These are phyloP conservation scores for Microstroma glucosiphilum DNA, from an alignment of 1,284 basidiomycete species.

Conservation along the genomic window DNA sequence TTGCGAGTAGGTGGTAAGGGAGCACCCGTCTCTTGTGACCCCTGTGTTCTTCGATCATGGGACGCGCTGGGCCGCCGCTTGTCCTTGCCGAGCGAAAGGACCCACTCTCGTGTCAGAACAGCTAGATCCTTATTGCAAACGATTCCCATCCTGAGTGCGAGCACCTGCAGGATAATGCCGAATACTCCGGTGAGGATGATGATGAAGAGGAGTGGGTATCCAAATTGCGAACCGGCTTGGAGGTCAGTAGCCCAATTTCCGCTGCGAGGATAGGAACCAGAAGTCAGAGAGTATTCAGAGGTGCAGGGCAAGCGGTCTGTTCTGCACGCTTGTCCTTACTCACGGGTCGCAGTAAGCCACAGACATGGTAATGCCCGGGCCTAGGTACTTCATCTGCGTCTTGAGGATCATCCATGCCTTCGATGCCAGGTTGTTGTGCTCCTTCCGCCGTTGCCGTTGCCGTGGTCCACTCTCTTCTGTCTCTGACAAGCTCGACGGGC, in stretches of 20 bases:
- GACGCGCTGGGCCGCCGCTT: not conserved
- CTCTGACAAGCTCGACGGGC: no score
- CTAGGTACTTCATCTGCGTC: constrained; percentile 3
- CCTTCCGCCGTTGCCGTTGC: no score
- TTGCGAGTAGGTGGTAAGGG: not conserved
- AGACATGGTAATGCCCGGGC: constrained; percentile 10
- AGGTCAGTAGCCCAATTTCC: constrained; percentile 50
- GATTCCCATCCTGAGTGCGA: constrained; percentile 56
- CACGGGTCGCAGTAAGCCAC: constrained; percentile 39
- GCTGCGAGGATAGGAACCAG: constrained; percentile 1
- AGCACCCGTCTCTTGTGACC: not conserved
- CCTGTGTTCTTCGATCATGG: no score
- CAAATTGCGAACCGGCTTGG: constrained; percentile 52
- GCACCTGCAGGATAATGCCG: constrained; percentile 70
- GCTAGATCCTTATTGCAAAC: constrained; percentile 53
- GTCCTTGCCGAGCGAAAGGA: not conserved
- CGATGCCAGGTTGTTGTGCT: no score
- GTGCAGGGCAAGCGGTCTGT: not conserved
- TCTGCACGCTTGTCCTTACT: not conserved
- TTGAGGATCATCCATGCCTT: not conserved
- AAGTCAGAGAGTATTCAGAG: not conserved
- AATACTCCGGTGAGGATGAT: constrained; percentile 77
- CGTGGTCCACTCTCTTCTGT: no score
- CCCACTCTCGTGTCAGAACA: constrained; percentile 17
- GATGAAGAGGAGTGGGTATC: constrained; percentile 79